Evolutionary conservation across 805 yeast genomes (phyloP), one percentile per base, ranked within the genome.

Genomic region (Debaryomyces castellii): DNA sequence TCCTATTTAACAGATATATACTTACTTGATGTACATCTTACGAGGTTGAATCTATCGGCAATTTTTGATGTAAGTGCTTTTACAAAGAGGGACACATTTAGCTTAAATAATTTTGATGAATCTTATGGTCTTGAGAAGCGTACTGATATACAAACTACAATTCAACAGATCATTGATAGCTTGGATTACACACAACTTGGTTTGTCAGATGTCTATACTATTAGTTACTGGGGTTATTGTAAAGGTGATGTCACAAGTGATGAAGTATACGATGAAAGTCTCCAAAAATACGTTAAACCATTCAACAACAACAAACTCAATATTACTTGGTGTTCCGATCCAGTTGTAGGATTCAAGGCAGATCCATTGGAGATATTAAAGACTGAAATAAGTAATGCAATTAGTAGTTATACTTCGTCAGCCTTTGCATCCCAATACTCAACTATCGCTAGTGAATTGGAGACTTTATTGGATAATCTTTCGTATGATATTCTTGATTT

Each of bases 261-360:
- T 7, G 41, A 25, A 11, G 9, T 39, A 24, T 36, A 36, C 43
- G 45, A 42, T 4, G 24, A 46, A 6, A 37, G 36, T 6, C 33
- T 47, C 1, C 55, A 50, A 10, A 38, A 44, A 22, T 35, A 48
- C 11, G 20, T 43, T 10, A 50, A 53, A 17, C 51, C 54, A 10
- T 66, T 63, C 43, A 62, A 62, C 41, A 67, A 67, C 45, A 48
- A 55, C 14, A 55, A 64, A 9, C 58, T 67, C 21, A 65, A 69
- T 41, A 70, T 72, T 51, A 67, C 73, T 3, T 69, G 68, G 59
- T 87, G 95, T 62, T 66, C 78, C 12, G 55, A 69, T 8, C 80
- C 91, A 17, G 62, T 69, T 46, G 69, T 80, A 2, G 80, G 81
- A 51, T 87, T 73, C 61, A 63, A 69, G 48, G 77, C 87, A 54